These are phyloP conservation scores for Priceomyces haplophilus DNA, from an alignment of 805 yeast genomes.

Conservation along the genomic window DNA sequence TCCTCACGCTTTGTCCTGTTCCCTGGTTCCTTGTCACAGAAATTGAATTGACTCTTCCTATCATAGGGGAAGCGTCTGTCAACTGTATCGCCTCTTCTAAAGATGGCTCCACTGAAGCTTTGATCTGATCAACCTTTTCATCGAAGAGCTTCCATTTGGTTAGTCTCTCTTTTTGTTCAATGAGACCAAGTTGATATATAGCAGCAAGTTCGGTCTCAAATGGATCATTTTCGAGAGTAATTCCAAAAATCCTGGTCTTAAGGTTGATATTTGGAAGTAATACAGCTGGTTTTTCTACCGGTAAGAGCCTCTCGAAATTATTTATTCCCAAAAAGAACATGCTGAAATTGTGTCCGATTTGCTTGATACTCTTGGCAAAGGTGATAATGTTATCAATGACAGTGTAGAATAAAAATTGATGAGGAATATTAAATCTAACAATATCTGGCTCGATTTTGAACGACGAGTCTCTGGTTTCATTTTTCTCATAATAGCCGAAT, in stretches of 20 bases:
- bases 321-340: slow-evolving; percentile 19
- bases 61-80: slow-evolving; percentile 5
- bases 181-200: slow-evolving; percentile 60
- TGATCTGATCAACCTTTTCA: slow-evolving; percentile 18
- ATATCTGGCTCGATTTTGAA: slow-evolving; percentile 28
- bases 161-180: slow-evolving; percentile 62
- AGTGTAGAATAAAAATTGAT: slow-evolving; percentile 68
- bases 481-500: slow-evolving; percentile 12
- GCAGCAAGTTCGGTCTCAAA: slow-evolving; percentile 73
- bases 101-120: slow-evolving; percentile 12
- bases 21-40: not conserved
- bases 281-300: slow-evolving; percentile 36
- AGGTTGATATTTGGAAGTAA: slow-evolving; percentile 57
- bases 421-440: slow-evolving; percentile 61
- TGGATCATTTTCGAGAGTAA: slow-evolving; percentile 83
- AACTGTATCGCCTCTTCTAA: slow-evolving; percentile 12
- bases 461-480: slow-evolving; percentile 11
- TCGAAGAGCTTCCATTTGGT: slow-evolving; percentile 45
- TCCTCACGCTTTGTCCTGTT: not conserved
- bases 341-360: slow-evolving; percentile 50
- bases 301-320: slow-evolving; percentile 32
- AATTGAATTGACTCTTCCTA: not conserved
- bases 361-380: slow-evolving; percentile 61
- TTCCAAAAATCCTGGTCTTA: slow-evolving; percentile 51
- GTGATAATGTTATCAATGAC: slow-evolving; percentile 79